Evolutionary conservation across 164 flowering plant species (phyloP).

Genomic region (Annona squamosa): DNA sequence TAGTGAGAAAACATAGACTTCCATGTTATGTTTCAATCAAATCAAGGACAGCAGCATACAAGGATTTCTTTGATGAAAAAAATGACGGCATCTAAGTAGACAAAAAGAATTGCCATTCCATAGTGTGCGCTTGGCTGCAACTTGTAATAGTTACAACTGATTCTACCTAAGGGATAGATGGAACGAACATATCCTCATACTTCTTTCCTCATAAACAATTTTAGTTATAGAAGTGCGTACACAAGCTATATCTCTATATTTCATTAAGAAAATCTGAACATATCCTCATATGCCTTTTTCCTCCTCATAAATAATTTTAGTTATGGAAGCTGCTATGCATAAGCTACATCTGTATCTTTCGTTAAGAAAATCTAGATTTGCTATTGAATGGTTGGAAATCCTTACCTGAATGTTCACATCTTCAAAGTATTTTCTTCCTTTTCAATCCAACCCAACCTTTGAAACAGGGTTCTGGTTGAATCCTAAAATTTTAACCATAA

Average conservation of each 20-base stretch:
- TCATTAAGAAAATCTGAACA: too few relatives aligned
- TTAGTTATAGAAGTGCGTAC: neutral
- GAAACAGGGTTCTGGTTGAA: too few relatives aligned
- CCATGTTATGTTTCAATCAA: neutral
- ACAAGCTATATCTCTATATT: neutral
- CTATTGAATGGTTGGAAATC: neutral
- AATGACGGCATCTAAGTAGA: neutral
- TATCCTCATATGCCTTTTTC: neutral
- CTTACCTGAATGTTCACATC: neutral
- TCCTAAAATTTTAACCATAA: too few relatives aligned
- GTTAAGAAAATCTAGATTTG: neutral
- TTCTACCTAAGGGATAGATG: too few relatives aligned
- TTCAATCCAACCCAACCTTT: too few relatives aligned
- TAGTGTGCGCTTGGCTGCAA: too few relatives aligned
- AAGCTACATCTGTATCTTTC: too few relatives aligned
- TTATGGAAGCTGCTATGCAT: neutral
- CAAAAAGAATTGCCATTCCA: neutral
- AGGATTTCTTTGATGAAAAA: neutral
- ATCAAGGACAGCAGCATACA: neutral
- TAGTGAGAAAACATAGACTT: neutral
- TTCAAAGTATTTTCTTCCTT: neutral
- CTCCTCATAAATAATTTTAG: neutral
- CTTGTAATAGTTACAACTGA: too few relatives aligned
- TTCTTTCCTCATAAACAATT: neutral
- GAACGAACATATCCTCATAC: neutral